Base-by-base conservation (phyloP, 164 flowering plant species). In the Vitis vinifera region DNA sequence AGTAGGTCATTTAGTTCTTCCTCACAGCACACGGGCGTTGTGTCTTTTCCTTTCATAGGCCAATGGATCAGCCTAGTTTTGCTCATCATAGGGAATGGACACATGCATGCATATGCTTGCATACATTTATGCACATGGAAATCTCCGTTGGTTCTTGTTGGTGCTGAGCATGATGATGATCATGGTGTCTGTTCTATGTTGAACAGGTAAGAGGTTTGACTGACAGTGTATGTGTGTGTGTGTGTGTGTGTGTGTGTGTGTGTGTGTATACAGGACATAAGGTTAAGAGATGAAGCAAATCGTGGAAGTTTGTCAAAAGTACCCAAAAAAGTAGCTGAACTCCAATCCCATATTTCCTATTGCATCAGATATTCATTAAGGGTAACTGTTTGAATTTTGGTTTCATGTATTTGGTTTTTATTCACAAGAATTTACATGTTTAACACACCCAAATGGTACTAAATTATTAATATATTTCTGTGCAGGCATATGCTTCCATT, bases 401-500 rank as follows among this genome's bases (percentile, higher is more conserved):
- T 68, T 59, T 72, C 19, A 9, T 27, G 13, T 58, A 10, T 58
- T 60, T 10, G 13, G 2, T 55, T 6, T 14, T 8, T 3, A 23
- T 56, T 58, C 61, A 16, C 10, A 37, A 37, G 44, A 37, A 37
- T 37, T 37, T 70, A 37, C 49, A 52, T 58, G 23, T 71, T 47
- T 44, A 17, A 27, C 57, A 63, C 65, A 66, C 48, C 65, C n/a
- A 52, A 10, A 23, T 23, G 10, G 48, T 23, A 62, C 44, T 53
- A 19, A 47, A 15, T 44, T 51, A 67, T 63, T 56, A 16, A 47
- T 23, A 55, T 14, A 63, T 55, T 63, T 55, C 16, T 68, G 13
- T 65, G 55, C 82, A 95, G 99, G 99, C 90, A 58, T 93, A 95
- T 82, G 85, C 84, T 60, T 95, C 99, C 4, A 79, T 93, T 48